Evolutionary conservation across 495 filamentous ascomycete species (phyloP).

Genomic region (Podospora anserina): DNA sequence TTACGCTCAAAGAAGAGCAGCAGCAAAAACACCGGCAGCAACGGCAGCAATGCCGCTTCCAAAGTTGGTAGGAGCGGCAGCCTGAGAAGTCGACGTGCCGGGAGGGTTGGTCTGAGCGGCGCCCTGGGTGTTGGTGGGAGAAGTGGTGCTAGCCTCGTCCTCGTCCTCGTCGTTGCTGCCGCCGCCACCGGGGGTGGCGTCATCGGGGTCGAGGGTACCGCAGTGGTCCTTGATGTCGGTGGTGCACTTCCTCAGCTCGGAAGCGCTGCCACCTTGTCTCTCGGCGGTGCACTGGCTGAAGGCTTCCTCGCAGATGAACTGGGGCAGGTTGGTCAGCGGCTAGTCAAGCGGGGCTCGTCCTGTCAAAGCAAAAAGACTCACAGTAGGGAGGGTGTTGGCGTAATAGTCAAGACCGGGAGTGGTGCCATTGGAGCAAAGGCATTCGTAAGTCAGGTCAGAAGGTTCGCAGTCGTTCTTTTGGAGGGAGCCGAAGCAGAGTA

Average conservation of each 20-base stretch:
- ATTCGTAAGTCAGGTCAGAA: conserved; percentile 29
- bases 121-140: conserved; percentile 15
- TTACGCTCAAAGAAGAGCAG: conserved; percentile 30
- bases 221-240: conserved; percentile 34
- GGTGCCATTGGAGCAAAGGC: conserved; percentile 34
- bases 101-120: conserved; percentile 13
- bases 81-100: conserved; percentile 14
- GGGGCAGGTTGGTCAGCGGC: not conserved
- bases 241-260: conserved; percentile 35
- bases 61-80: conserved; percentile 26
- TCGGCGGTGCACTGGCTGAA: conserved; percentile 30
- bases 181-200: conserved; percentile 18
- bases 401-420: conserved; percentile 40
- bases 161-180: not conserved
- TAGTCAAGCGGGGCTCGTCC: not conserved
- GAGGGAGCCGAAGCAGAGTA: conserved; percentile 28
- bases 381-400: conserved; percentile 36
- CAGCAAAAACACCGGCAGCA: conserved; percentile 37
- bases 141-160: conserved; percentile 6
- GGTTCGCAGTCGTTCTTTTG: conserved; percentile 29
- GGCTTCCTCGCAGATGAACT: conserved; percentile 36
- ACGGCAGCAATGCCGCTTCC: conserved; percentile 33
- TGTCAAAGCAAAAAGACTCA: conserved; percentile 17
- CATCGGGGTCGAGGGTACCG: conserved; percentile 33
- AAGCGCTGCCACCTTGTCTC: conserved; percentile 23